Conservation (phyloP, 441 rosid genomes). For the Croton laevigatus region DNA sequence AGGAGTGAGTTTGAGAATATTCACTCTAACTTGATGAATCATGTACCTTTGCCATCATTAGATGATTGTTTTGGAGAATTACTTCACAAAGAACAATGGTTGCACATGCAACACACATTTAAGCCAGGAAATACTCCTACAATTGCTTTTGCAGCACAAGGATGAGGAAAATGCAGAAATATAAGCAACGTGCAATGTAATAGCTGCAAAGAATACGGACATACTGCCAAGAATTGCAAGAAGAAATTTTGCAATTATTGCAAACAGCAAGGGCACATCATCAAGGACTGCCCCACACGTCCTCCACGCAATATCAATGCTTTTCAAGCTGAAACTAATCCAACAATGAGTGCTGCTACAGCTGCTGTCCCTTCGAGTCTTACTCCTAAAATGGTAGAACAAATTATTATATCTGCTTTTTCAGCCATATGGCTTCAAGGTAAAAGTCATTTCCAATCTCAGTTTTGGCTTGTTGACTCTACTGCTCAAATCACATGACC, state of each 20-base stretch:
- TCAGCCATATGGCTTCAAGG: background rate
- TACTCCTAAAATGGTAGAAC: slow-evolving; percentile 1
- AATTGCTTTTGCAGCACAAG: background rate
- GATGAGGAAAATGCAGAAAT: background rate
- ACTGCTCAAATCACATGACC: background rate
- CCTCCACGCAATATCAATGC: background rate
- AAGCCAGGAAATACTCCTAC: background rate
- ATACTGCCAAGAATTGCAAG: too few relatives aligned
- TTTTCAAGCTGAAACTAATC: background rate
- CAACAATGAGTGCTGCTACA: too few relatives aligned
- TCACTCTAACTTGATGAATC: background rate
- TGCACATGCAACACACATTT: background rate
- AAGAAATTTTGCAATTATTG: background rate
- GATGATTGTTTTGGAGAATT: background rate
- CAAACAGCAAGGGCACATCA: background rate
- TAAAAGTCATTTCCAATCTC: background rate
- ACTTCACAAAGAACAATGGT: background rate
- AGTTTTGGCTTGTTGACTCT: background rate
- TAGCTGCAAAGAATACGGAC: too few relatives aligned
- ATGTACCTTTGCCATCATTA: background rate
- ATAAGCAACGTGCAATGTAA: background rate
- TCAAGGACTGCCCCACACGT: background rate
- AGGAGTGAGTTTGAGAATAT: background rate
- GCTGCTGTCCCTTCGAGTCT: background rate
- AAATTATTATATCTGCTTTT: background rate